Conservation (phyloP, 1,139 yeast genomes). For the Scheffersomyces parashehatae region DNA sequence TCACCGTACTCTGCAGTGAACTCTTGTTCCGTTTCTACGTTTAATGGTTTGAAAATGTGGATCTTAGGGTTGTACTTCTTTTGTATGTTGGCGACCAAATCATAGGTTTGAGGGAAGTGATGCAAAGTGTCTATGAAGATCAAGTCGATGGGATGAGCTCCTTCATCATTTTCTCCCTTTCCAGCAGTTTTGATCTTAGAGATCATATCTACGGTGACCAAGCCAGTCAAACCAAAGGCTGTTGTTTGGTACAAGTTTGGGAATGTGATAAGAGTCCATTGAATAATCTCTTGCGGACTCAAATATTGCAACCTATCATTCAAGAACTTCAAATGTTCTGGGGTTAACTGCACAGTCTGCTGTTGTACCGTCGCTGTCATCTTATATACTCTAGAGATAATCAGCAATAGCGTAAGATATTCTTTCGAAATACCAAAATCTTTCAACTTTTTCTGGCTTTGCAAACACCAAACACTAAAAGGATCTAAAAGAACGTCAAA, state of each 20-base stretch:
- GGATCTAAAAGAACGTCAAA: no score
- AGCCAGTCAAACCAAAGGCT: slow-evolving; percentile 92
- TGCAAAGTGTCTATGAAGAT: slow-evolving; percentile 89
- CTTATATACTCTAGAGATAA: no score
- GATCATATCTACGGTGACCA: slow-evolving; percentile 83
- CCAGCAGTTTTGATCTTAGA: slow-evolving; percentile 44
- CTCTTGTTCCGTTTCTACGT: slow-evolving; percentile 57
- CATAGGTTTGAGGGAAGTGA: slow-evolving; percentile 90
- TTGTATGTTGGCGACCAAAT: slow-evolving; percentile 63
- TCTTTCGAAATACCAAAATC: no score
- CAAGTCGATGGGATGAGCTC: slow-evolving; percentile 59
- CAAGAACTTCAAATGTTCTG: slow-evolving; percentile 49
- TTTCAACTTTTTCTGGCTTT: no score
- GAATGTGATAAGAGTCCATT: slow-evolving; percentile 81
- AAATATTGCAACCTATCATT: slow-evolving; percentile 59
- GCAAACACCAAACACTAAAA: no score
- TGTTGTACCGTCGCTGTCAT: not conserved
- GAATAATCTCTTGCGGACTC: slow-evolving; percentile 69
- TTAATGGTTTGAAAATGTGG: slow-evolving; percentile 67
- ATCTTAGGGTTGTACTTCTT: slow-evolving; percentile 54
- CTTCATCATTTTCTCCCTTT: slow-evolving; percentile 9
- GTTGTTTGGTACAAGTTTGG: slow-evolving; percentile 88
- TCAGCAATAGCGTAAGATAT: no score
- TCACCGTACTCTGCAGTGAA: slow-evolving; percentile 72
- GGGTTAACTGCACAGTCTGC: slow-evolving; percentile 29